Base-by-base conservation (phyloP, 768 basidiomycete genomes). In the Pholiota conissans region DNA sequence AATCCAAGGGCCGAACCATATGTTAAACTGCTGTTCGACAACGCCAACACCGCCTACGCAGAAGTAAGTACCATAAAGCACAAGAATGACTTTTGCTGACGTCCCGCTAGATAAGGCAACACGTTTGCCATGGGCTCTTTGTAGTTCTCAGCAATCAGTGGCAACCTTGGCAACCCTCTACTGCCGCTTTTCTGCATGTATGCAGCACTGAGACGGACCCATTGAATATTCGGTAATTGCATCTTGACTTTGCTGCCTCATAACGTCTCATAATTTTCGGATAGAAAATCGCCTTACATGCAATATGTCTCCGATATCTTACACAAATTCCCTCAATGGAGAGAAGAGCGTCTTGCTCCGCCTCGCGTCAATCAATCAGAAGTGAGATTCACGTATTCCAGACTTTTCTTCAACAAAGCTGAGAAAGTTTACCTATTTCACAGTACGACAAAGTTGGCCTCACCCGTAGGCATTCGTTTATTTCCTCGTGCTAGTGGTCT, bases 401-500 rank as follows among this genome's bases (percentile, higher is more conserved):
- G 45, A 27, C 27, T 24, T 37, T n/a, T 28, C 29, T 35, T 13
- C 40, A 47, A 22, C 22, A 28, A 57, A 48, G 26, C 39, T 28
- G n/a, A 29, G 49, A 39, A 37, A 35, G 20, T 55, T 49, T 29
- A n/a, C 29, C 24, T 20, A 26, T 46, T 42, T 49, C 58, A 20
- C 62, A 91, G 81, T 95, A 95, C 69, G 94, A 96, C 73, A 93
- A 91, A 76, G 84, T 92, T 59, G 91, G 91, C 2, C 73, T 92
- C 55, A 91, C 92, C n/a, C 75, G 91, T 93, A 73, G 69, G 84
- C 71, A 40, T 18, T 13, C 54, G 29, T 26, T 37, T 52, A 35
- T 42, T 27, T 18, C 24, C 42, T 51, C 26, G 24, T 26, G 51
- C 18, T 52, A 16, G 8, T 8, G 32, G 59, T 42, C 52, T 22